Percentiles rank a stretch among this genome's conserved stretches.
Evolutionary conservation across 805 yeast genomes (phyloP).

Genomic region (Yamadazyma nakazawae): DNA sequence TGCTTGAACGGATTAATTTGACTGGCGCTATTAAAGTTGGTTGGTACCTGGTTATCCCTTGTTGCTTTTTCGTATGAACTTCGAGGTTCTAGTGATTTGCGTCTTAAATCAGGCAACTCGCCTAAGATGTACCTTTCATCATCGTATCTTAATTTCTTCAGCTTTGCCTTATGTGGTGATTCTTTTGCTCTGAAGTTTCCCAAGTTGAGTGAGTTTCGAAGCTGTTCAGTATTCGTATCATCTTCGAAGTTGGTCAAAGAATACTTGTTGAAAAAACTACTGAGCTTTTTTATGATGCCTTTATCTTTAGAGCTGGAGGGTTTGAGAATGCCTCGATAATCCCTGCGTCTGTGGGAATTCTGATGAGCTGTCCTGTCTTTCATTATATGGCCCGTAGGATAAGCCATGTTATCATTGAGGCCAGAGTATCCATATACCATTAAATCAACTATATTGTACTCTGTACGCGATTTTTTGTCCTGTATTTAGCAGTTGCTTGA

Average conservation of each 20-base stretch:
- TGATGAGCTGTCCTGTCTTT: neutral
- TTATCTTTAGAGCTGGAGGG: conserved; percentile 6
- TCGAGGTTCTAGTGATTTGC: neutral
- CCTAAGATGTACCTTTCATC: conserved; percentile 6
- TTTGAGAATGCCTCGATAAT: conserved; percentile 13
- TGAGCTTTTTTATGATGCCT: conserved; percentile 10
- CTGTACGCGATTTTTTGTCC: conserved; percentile 1
- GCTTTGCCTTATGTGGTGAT: neutral
- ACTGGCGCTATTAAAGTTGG: neutral
- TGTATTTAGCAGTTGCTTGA: neutral
- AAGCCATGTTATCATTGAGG: neutral
- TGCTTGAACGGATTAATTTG: neutral
- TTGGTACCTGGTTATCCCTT: neutral
- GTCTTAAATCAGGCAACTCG: conserved; percentile 2
- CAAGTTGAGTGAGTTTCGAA: conserved; percentile 7
- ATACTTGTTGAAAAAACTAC: conserved; percentile 11
- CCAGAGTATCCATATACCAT: neutral
- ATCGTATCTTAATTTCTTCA: conserved; percentile 7
- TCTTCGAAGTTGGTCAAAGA: conserved; percentile 11
- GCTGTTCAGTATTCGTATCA: conserved; percentile 7
- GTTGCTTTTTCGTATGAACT: neutral
- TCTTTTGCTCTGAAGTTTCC: neutral
- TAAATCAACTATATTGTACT: neutral
- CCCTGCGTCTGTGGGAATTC: neutral
- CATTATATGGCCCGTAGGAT: neutral